Conservation (phyloP, 2,329 filamentous ascomycete genomes). For the Neofusicoccum cordaticola region DNA sequence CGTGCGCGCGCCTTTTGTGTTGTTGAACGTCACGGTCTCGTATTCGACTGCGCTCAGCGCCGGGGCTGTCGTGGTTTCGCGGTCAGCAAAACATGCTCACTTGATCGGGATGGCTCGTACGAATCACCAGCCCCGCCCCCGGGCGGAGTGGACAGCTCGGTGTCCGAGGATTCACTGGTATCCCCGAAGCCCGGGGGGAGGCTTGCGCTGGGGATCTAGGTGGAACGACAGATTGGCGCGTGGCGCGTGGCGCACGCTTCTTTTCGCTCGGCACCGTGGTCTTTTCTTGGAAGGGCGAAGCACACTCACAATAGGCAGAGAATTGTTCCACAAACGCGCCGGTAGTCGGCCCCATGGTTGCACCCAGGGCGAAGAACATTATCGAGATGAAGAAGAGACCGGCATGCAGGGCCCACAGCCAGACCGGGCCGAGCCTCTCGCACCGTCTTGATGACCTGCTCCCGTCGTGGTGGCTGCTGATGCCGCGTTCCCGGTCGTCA, state of each 20-base stretch:
- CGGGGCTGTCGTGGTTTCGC: not conserved
- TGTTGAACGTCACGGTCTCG: constrained; percentile 7
- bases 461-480: not conserved
- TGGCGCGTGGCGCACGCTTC: too few relatives aligned
- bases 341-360: constrained; percentile 2
- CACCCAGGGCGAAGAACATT: constrained; percentile 2
- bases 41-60: constrained; percentile 3
- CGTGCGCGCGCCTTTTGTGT: not conserved
- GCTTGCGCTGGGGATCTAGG: too few relatives aligned
- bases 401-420: constrained; percentile 13
- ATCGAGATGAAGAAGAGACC: constrained; percentile 5
- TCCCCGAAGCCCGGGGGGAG: too few relatives aligned
- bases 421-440: constrained; percentile 9
- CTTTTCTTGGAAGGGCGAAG: not conserved
- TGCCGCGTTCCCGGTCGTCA: not conserved
- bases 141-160: too few relatives aligned
- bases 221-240: too few relatives aligned
- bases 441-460: not conserved
- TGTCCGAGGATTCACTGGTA: too few relatives aligned
- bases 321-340: not conserved
- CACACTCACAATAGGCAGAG: constrained; percentile 8
- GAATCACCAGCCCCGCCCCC: not conserved
- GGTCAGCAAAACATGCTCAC: not conserved
- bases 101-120: not conserved
- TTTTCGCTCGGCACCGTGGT: too few relatives aligned